Evolutionary conservation across 2,329 filamentous ascomycete genomes (phyloP).

Genomic region (Arthrobotrys iridis): DNA sequence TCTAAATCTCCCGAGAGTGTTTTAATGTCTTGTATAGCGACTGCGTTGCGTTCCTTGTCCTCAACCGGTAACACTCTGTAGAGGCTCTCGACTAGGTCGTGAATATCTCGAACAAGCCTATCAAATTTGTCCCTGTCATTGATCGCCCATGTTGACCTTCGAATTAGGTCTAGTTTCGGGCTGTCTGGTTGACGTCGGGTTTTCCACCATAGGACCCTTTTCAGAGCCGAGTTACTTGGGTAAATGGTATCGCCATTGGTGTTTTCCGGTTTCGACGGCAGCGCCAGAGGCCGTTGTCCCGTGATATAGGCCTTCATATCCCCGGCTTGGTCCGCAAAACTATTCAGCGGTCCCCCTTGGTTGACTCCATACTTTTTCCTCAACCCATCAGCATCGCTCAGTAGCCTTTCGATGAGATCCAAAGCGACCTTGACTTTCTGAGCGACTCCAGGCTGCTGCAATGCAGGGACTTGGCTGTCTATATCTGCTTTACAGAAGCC

Average conservation of each 20-base stretch:
- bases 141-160: constrained; percentile 8
- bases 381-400: not conserved
- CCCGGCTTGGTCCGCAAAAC: not conserved
- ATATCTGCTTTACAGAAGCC: not conserved
- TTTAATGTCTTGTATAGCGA: constrained; percentile 8
- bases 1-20: not conserved
- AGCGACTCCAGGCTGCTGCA: not conserved
- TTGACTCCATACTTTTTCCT: not conserved
- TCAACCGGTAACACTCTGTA: not conserved
- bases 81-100: not conserved
- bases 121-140: constrained; percentile 1
- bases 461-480: not conserved
- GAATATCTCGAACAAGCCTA: not conserved
- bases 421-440: not conserved
- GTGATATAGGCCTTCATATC: no score
- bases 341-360: not conserved
- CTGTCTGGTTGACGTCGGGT: not conserved
- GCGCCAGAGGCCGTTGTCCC: no score
- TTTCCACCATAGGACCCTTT: constrained; percentile 6
- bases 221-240: not conserved
- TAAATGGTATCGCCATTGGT: no score
- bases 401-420: not conserved
- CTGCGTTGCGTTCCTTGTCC: not conserved
- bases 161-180: not conserved
- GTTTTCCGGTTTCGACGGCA: no score